Conservation (phyloP, 805 yeast species). For the Myxozyma nipponensis region DNA sequence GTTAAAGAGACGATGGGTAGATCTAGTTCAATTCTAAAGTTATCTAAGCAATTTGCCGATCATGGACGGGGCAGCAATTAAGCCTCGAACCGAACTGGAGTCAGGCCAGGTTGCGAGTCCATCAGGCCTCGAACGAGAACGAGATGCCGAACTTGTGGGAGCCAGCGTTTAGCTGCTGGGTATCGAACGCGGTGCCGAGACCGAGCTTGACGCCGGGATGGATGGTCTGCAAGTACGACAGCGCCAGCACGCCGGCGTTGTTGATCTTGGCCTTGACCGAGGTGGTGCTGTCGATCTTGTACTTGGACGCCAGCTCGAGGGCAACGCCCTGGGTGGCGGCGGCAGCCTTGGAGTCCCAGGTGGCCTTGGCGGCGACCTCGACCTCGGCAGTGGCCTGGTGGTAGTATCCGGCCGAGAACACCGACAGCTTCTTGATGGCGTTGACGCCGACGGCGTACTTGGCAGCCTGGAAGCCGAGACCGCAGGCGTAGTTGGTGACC, state of each 20-base stretch:
- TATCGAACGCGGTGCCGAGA: slow-evolving; percentile 94
- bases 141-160: slow-evolving; percentile 98
- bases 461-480: slow-evolving; percentile 87
- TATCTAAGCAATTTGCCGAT: no score
- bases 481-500: slow-evolving; percentile 90
- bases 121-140: slow-evolving; percentile 83
- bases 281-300: slow-evolving; percentile 79
- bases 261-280: slow-evolving; percentile 96
- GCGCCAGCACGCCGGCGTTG: slow-evolving; percentile 90
- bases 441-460: slow-evolving; percentile 81
- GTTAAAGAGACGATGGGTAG: no score
- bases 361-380: slow-evolving; percentile 97
- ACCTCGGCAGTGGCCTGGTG: slow-evolving; percentile 87
- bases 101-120: no score
- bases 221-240: slow-evolving; percentile 89
- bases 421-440: slow-evolving; percentile 79
- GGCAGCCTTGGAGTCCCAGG: slow-evolving; percentile 70
- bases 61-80: no score
- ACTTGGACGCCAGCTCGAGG: slow-evolving; percentile 94
- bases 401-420: slow-evolving; percentile 93
- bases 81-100: no score
- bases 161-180: slow-evolving; percentile 90
- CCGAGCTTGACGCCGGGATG: slow-evolving; percentile 97
- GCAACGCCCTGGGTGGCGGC: slow-evolving; percentile 74
- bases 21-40: no score